These are phyloP conservation scores for Datura wrightii DNA, from an alignment of 257 asterid genomes.

Conservation along the genomic window DNA sequence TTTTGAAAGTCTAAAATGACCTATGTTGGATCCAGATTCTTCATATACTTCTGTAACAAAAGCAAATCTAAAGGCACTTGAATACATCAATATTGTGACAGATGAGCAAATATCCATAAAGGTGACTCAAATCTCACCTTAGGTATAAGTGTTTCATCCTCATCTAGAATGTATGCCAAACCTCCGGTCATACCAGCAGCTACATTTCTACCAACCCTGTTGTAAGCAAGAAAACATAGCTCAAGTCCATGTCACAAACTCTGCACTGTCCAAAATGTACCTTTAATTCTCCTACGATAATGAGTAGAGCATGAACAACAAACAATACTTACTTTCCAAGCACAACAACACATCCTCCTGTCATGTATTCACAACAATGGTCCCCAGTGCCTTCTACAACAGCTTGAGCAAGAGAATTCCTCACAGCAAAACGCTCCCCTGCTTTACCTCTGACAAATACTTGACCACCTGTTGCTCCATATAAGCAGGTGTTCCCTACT, in stretches of 20 bases:
- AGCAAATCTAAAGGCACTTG: neutral
- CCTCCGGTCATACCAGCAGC: conserved; percentile 99
- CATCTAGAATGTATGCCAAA: conserved; percentile 88
- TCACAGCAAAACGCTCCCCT: conserved; percentile 96
- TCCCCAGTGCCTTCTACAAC: conserved; percentile 99
- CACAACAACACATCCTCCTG: conserved; percentile 94
- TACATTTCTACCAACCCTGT: conserved; percentile 96
- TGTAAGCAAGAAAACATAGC: conserved; percentile 29
- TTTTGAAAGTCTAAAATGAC: neutral
- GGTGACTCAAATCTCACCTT: conserved; percentile 59
- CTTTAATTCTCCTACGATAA: neutral
- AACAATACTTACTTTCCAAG: conserved; percentile 83
- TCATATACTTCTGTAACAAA: conserved; percentile 5
- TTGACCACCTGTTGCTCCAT: conserved; percentile 99
- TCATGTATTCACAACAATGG: conserved; percentile 98
- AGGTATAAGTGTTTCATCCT: conserved; percentile 87
- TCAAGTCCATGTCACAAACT: neutral
- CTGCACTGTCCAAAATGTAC: conserved; percentile 1
- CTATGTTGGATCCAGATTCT: conserved; percentile 8
- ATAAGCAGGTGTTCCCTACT: conserved; percentile 94
- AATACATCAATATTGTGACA: neutral
- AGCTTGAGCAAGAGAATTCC: conserved; percentile 96
- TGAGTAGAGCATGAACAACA: conserved; percentile 6
- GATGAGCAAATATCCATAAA: neutral
- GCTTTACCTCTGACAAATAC: conserved; percentile 87